phyloP scores from a whole-genome alignment of 1,284 basidiomycete species.

The Thecaphora thlaspeos region DNA sequence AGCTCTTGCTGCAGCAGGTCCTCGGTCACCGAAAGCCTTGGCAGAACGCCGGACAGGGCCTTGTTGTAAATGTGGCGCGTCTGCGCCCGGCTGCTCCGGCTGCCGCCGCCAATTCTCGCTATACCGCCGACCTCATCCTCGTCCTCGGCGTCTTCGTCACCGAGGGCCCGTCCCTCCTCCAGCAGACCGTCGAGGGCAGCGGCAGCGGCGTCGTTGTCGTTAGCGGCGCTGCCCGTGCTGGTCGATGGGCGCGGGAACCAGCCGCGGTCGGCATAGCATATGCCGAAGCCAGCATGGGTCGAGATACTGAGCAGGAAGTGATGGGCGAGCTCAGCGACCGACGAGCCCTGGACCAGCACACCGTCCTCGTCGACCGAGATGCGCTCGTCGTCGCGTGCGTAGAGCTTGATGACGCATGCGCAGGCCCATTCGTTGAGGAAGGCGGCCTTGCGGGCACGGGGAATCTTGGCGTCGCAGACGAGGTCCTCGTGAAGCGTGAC shows the following conservation, averaged over 20 bases:
- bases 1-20: constrained; percentile 83
- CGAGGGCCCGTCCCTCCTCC: too few relatives aligned
- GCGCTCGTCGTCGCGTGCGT: constrained; percentile 39
- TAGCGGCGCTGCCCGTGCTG: too few relatives aligned
- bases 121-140: too few relatives aligned
- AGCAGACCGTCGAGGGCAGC: too few relatives aligned
- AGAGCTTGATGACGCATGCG: constrained; percentile 43
- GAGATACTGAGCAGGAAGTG: constrained; percentile 87
- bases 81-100: neutral
- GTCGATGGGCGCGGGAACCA: constrained; percentile 80
- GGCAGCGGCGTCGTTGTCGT: too few relatives aligned
- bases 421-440: constrained; percentile 48
- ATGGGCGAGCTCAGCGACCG: constrained; percentile 74
- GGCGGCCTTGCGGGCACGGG: constrained; percentile 41
- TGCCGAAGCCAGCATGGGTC: constrained; percentile 75
- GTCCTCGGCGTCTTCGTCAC: too few relatives aligned
- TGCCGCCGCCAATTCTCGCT: constrained; percentile 2
- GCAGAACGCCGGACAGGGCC: constrained; percentile 74
- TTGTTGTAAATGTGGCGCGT: constrained; percentile 72
- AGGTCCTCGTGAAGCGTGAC: constrained; percentile 48
- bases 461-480: constrained; percentile 39
- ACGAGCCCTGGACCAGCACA: constrained; percentile 17
- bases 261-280: constrained; percentile 84
- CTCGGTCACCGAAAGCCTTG: constrained; percentile 74
- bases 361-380: constrained; percentile 26